Evolutionary conservation across 805 yeast species (phyloP).

Genomic region (Hanseniaspora thailandica): DNA sequence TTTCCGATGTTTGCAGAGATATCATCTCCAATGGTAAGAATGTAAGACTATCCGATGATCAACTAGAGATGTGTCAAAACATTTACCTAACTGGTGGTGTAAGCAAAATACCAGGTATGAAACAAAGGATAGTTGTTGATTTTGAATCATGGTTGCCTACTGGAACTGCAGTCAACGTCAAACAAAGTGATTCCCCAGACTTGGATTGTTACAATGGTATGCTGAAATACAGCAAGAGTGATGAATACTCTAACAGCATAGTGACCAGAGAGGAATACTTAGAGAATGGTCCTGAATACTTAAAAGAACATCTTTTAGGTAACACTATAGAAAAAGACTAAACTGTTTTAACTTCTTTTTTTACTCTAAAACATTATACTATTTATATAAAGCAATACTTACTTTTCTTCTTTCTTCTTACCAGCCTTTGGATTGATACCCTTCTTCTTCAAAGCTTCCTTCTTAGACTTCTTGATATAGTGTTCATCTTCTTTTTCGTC

Average conservation of each 20-base stretch:
- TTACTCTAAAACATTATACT: background rate
- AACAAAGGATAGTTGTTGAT: slow-evolving; percentile 56
- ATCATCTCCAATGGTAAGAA: slow-evolving; percentile 45
- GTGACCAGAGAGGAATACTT: slow-evolving; percentile 65
- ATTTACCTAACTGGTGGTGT: slow-evolving; percentile 83
- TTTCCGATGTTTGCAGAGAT: slow-evolving; percentile 64
- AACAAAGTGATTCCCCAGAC: slow-evolving; percentile 54
- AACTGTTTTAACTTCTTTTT: background rate
- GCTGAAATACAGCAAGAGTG: slow-evolving; percentile 59
- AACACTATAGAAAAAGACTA: slow-evolving; percentile 30
- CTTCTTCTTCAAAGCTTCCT: slow-evolving; percentile 51
- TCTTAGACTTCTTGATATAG: slow-evolving; percentile 57
- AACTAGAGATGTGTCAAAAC: slow-evolving; percentile 35
- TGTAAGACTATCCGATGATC: slow-evolving; percentile 33
- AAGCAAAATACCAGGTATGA: slow-evolving; percentile 52
- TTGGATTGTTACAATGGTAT: slow-evolving; percentile 91
- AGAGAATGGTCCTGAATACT: slow-evolving; percentile 81
- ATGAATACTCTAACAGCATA: slow-evolving; percentile 36
- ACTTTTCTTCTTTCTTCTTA: slow-evolving; percentile 16
- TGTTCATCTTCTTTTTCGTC: slow-evolving; percentile 64
- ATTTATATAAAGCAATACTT: slow-evolving; percentile 1
- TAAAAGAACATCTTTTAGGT: slow-evolving; percentile 76
- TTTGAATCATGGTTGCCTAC: slow-evolving; percentile 60
- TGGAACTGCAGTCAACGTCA: slow-evolving; percentile 47
- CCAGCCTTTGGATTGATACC: slow-evolving; percentile 56